phyloP scores from a whole-genome alignment of 73 alveolate species.

The Durusdinium trenchii region DNA sequence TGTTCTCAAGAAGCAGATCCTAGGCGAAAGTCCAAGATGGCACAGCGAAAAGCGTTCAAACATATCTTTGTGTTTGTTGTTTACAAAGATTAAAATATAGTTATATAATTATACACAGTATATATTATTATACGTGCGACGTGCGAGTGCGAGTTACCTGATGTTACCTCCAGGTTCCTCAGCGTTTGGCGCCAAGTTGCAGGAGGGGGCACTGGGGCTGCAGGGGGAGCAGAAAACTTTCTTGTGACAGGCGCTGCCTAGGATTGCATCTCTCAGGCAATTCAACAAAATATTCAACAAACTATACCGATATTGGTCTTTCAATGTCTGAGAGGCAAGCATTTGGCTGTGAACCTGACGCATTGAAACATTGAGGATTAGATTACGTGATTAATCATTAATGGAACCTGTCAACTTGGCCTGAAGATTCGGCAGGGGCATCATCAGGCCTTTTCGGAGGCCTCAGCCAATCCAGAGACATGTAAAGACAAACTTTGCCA shows the following conservation, averaged over 20 bases:
- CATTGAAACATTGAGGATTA: not conserved
- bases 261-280: not conserved
- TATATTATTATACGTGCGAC: too few species aligned
- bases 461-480: too few species aligned
- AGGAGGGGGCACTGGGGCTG: constrained; percentile 92
- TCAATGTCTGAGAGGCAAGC: not conserved
- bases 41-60: too few species aligned
- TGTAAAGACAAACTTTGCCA: too few species aligned
- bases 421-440: constrained; percentile 58
- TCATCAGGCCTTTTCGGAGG: constrained; percentile 23
- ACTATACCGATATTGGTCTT: not conserved
- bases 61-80: too few species aligned
- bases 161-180: too few species aligned
- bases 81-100: too few species aligned
- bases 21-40: not conserved
- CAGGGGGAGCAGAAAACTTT: constrained; percentile 95
- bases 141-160: too few species aligned
- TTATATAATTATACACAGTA: too few species aligned
- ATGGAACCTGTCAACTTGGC: not conserved
- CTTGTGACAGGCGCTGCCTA: constrained; percentile 63
- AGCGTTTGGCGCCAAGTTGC: constrained; percentile 53
- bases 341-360: not conserved
- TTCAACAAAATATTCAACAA: not conserved
- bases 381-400: not conserved
- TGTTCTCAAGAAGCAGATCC: not conserved